Conservation (phyloP, 2,329 filamentous ascomycete genomes). For the Aureobasidium musti region DNA sequence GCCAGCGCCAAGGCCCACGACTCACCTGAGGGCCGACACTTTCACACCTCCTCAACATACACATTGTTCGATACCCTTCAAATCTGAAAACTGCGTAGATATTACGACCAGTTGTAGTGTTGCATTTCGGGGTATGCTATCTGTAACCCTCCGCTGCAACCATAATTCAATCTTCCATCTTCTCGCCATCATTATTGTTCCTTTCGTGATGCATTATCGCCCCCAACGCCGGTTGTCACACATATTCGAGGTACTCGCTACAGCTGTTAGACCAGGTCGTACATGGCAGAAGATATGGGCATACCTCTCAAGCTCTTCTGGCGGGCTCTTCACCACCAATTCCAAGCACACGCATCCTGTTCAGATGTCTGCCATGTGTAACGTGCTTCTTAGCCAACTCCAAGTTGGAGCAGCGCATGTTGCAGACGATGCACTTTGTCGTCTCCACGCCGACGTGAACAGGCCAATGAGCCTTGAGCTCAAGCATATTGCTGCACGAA, state of each 20-base stretch:
- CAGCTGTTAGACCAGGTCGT: neutral
- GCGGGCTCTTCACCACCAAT: neutral
- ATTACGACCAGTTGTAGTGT: too few relatives aligned
- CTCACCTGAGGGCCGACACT: too few relatives aligned
- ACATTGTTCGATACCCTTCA: too few relatives aligned
- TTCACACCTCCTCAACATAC: neutral
- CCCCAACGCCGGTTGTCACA: too few relatives aligned
- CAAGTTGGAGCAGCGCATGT: neutral
- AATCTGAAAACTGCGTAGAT: too few relatives aligned
- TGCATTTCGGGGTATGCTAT: too few relatives aligned
- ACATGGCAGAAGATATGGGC: neutral
- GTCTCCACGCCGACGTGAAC: neutral
- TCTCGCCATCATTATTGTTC: too few relatives aligned
- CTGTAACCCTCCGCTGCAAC: too few relatives aligned
- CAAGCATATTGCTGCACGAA: neutral
- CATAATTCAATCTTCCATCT: too few relatives aligned
- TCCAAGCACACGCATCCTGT: neutral
- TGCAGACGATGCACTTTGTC: neutral
- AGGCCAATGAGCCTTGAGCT: neutral
- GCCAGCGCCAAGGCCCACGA: neutral
- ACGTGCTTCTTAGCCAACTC: neutral
- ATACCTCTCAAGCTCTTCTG: neutral
- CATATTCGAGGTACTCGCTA: too few relatives aligned
- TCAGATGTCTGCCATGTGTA: neutral
- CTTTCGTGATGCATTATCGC: too few relatives aligned